Evolutionary conservation across 1,139 yeast species (phyloP), one percentile per base, ranked within the genome.

Genomic region (Geotrichum histeridarum): DNA sequence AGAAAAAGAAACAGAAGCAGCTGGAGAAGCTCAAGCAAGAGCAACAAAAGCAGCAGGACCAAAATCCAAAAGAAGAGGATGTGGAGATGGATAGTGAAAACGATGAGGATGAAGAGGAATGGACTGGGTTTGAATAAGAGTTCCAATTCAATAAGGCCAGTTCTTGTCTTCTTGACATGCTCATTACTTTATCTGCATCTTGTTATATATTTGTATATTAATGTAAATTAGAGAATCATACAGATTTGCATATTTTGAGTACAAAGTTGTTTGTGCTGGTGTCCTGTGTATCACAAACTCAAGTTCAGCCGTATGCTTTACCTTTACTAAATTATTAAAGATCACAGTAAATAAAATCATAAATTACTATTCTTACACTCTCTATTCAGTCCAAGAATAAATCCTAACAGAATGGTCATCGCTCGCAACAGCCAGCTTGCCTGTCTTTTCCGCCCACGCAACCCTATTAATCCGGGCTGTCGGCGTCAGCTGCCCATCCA

Each of bases 381-480:
- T 22, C 27, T 22, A 22, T 22, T 3, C 3, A 3, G 3, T 22
- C 5, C 27, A 3, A 22, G 53, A 54, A 31, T 51, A 62, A 14
- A 67, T 59, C 18, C 70, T 52, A 8, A 84, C 77, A 1, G 94
- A 84, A 42, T 79, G 73, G 65, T 89, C 96, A 43, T 76, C 77
- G 63, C 94, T 83, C 17, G 85, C 89, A 27, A 78, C 82, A 0
- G 84, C 95, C 58, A 88, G 71, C 15, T 57, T 55, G 44, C 61
- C 61, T 31, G 54, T 53, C 14, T 52, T 53, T 11, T 64, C 64
- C 63, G 79, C 76, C 77, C 90, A 86, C 37, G 79, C 72, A 53
- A 88, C 67, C 60, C 86, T 79, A 37, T 81, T 86, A 70, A 68
- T 81, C 76, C 61, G 75, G 82, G 55, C 57, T 7, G 83, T 82